A percentile compares a stretch with the other conserved stretches of the same genome.
Conservation (phyloP, 345 rosid species). For the Kernera saxatilis region DNA sequence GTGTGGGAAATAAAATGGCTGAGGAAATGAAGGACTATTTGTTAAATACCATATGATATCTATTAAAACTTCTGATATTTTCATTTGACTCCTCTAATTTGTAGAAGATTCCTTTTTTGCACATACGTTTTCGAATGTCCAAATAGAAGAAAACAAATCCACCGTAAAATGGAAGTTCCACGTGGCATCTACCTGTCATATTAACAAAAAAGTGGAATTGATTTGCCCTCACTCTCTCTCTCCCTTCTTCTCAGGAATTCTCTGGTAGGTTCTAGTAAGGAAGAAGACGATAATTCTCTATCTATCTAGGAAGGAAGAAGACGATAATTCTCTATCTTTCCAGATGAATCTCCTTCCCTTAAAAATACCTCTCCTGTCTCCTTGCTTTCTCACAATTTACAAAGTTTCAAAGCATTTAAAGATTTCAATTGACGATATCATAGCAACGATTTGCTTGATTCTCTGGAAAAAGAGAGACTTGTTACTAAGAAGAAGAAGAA, state of each 20-base stretch:
- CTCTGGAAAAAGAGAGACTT: neutral
- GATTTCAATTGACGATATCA: neutral
- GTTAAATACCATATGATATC: neutral
- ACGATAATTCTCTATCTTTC: constrained; percentile 14
- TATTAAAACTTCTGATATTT: neutral
- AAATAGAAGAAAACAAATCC: neutral
- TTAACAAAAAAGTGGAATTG: neutral
- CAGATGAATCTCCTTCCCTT: constrained; percentile 8
- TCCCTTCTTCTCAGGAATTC: neutral
- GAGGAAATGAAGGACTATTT: constrained; percentile 15
- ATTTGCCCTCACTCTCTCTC: neutral
- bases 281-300: neutral
- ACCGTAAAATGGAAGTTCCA: neutral
- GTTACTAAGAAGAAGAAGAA: neutral
- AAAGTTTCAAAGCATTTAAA: neutral
- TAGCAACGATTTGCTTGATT: neutral
- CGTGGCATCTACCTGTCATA: constrained; percentile 7
- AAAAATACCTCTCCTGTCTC: constrained; percentile 6
- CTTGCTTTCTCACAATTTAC: constrained; percentile 4
- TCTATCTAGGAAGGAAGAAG: constrained; percentile 14
- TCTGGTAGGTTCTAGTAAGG: constrained; percentile 13
- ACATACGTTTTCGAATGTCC: neutral
- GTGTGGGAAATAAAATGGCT: neutral
- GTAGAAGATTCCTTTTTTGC: neutral
- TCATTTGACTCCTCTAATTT: constrained; percentile 5